These are phyloP conservation scores for Botryosphaeria agaves DNA, from an alignment of 2,329 filamentous ascomycete species.

Conservation along the genomic window DNA sequence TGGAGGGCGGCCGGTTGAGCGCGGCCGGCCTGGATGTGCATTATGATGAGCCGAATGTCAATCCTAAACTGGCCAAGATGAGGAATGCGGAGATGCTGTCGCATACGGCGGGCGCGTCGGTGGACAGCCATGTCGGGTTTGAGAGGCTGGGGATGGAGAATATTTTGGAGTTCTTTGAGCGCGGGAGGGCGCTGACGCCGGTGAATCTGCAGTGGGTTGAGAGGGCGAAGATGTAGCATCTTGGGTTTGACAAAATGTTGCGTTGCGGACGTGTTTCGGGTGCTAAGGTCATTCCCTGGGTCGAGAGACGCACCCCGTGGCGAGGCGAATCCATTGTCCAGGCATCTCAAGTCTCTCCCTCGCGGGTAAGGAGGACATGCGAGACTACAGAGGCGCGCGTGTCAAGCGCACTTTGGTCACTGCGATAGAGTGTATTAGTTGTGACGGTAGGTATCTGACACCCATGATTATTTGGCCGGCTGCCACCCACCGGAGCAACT, in stretches of 20 bases:
- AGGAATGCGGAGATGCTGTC: slow-evolving; percentile 41
- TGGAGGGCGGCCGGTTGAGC: slow-evolving; percentile 33
- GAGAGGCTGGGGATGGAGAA: slow-evolving; percentile 52
- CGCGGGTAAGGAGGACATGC: slow-evolving; percentile 7
- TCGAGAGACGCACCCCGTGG: slow-evolving; percentile 7
- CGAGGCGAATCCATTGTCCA: slow-evolving; percentile 5
- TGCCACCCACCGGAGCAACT: slow-evolving; percentile 11
- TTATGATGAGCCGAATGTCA: slow-evolving; percentile 38
- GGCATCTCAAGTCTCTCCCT: slow-evolving; percentile 4
- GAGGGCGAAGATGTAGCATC: slow-evolving; percentile 8
- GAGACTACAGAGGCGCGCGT: slow-evolving; percentile 9
- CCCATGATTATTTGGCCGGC: slow-evolving; percentile 13
- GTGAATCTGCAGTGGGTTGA: slow-evolving; percentile 42
- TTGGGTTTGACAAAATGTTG: no score
- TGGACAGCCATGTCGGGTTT: slow-evolving; percentile 49
- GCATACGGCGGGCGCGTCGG: slow-evolving; percentile 49
- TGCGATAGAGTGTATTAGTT: slow-evolving; percentile 11
- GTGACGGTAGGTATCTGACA: slow-evolving; percentile 9
- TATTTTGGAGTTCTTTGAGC: slow-evolving; percentile 39
- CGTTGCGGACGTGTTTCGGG: no score
- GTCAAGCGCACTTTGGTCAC: slow-evolving; percentile 11
- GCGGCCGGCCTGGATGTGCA: slow-evolving; percentile 48
- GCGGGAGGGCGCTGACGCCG: slow-evolving; percentile 36
- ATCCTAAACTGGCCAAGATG: slow-evolving; percentile 26
- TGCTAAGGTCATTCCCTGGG: slow-evolving; percentile 8